Evolutionary conservation across 345 rosid species (phyloP).

Genomic region (Jatropha curcas): DNA sequence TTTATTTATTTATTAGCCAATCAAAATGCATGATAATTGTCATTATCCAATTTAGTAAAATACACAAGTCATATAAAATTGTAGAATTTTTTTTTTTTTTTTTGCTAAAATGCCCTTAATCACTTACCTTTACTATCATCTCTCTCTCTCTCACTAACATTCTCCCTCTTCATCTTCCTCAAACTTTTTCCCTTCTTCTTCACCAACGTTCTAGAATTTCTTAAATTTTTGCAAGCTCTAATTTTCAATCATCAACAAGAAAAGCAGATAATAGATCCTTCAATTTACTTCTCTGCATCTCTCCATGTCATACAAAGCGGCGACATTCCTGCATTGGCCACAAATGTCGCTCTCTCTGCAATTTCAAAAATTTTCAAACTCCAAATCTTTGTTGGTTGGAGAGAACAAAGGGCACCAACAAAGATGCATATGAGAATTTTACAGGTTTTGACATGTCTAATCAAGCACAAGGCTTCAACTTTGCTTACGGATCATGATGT

Average conservation of each 20-base stretch:
- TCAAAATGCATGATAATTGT: too few species aligned
- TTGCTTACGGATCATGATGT: constrained; percentile 68
- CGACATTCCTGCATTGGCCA: constrained; percentile 74
- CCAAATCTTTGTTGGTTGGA: constrained; percentile 83
- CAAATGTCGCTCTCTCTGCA: constrained; percentile 62
- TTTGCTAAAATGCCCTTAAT: too few species aligned
- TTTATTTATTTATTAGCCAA: too few species aligned
- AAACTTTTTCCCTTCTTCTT: too few species aligned
- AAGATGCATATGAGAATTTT: constrained; percentile 86
- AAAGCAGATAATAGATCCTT: constrained; percentile 77
- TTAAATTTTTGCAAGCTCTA: constrained; percentile 70
- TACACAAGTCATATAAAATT: too few species aligned
- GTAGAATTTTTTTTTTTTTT: too few species aligned
- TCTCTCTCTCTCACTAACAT: too few species aligned
- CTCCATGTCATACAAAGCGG: constrained; percentile 81
- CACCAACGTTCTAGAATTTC: constrained; percentile 52
- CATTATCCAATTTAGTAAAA: too few species aligned
- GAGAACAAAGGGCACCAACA: constrained; percentile 54
- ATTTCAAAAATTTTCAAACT: constrained; percentile 62
- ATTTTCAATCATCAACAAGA: constrained; percentile 91
- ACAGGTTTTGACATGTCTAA: constrained; percentile 57
- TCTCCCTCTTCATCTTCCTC: too few species aligned
- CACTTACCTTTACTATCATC: too few species aligned
- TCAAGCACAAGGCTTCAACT: constrained; percentile 62
- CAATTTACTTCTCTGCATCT: constrained; percentile 72